Conservation (phyloP, 495 filamentous ascomycete species). For the Penicillium desertorum region DNA sequence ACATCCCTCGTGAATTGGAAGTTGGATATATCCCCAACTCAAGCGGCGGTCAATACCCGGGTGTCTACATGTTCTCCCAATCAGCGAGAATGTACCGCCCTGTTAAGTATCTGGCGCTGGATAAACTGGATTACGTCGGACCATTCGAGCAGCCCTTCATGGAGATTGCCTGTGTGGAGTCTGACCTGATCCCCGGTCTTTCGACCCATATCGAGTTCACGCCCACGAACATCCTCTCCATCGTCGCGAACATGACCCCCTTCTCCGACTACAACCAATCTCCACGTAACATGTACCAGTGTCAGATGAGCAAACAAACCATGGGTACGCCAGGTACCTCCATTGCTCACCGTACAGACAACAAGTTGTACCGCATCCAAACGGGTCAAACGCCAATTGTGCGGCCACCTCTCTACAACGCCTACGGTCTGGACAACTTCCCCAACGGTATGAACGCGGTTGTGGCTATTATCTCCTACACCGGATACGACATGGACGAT, state of each 20-base stretch:
- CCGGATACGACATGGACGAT: constrained; percentile 99
- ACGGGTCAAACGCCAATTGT: constrained; percentile 96
- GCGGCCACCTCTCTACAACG: constrained; percentile 86
- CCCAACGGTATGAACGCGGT: constrained; percentile 97
- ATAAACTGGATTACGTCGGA: constrained; percentile 82
- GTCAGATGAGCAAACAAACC: constrained; percentile 98
- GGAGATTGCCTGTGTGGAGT: constrained; percentile 86
- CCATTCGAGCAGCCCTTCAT: constrained; percentile 97
- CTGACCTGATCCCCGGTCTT: constrained; percentile 79
- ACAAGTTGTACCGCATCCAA: constrained; percentile 93
- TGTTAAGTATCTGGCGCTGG: constrained; percentile 85
- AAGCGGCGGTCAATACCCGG: constrained; percentile 87
- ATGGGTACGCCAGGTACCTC: constrained; percentile 97
- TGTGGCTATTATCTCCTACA: constrained; percentile 97
- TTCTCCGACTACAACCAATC: constrained; percentile 99
- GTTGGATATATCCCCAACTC: constrained; percentile 88
- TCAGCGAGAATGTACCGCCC: constrained; percentile 84
- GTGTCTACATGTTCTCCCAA: constrained; percentile 88
- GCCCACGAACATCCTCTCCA: constrained; percentile 95
- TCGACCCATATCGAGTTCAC: constrained; percentile 93
- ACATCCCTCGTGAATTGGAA: constrained; percentile 81
- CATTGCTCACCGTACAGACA: constrained; percentile 85
- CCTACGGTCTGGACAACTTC: constrained; percentile 97
- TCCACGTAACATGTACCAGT: constrained; percentile 99
- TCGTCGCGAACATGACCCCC: constrained; percentile 96